Base-by-base conservation (phyloP, 345 rosid species). In the Abelmoschus esculentus region DNA sequence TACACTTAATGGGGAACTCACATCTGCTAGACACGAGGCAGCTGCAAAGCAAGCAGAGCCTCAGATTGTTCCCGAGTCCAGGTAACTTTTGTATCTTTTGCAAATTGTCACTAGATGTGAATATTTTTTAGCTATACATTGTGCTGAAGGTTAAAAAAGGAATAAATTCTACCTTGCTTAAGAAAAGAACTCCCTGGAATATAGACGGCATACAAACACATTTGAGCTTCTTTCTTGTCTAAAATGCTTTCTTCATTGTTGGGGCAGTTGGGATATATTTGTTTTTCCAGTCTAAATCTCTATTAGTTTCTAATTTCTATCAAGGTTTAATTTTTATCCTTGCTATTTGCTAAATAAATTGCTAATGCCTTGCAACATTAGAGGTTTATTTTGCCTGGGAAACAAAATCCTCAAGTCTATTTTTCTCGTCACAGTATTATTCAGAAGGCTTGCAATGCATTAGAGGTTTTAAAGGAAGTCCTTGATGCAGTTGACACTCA, bases 401-500 rank as follows among this genome's bases (percentile, higher is more conserved):
- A 66, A 47, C 38, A 14, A 66, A 53, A 15, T 74, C 46, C 49
- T 65, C 53, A 63, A 69, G 22, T 57, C 52, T 52, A n/a, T 40
- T 17, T 69, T 61, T 66, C 53, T 49, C 71, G 26, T 11, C 66
- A 31, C 90, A 93, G 98, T 72, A 86, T 89, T 70, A 85, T 93
- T 81, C 97, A 88, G 79, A 91, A 91, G 82, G 97, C 99, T 63
- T 79, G 81, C 62, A 87, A 88, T 78, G 96, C 90, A 0, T 73
- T 93, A 66, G 96, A 93, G 81, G 89, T 91, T 69, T 78, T 93
- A 75, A 88, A 81, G 75, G 97, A 93, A 70, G 99, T 91, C 53
- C 95, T 93, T 77, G 90, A 86, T 80, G 91, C 96, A 61, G 88
- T 89, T 64, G 86, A 86, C 77, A 42, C 90, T 78, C 96, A 88